Conservation (phyloP, 1,139 yeast genomes). For the Hemisphaericaspora subhashii region DNA sequence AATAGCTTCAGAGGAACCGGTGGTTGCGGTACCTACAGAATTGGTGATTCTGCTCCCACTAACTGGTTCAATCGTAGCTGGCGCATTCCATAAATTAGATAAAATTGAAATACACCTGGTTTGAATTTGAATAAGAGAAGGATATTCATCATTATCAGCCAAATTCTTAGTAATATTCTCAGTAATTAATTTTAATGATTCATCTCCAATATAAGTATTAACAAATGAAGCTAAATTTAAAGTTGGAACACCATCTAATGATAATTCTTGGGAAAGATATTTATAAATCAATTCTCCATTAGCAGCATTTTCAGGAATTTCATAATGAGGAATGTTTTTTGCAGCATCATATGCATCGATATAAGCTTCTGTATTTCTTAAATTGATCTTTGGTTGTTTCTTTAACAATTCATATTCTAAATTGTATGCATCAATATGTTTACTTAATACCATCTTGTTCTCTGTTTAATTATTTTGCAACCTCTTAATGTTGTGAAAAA, state of each 20-base stretch:
- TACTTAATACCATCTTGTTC: conserved; percentile 38
- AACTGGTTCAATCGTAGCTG: conserved; percentile 29
- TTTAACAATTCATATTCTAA: conserved; percentile 34
- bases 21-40: conserved; percentile 86
- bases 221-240: conserved; percentile 89
- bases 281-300: conserved; percentile 55
- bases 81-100: conserved; percentile 81
- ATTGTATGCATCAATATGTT: conserved; percentile 38
- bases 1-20: conserved; percentile 92
- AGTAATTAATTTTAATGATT: conserved; percentile 44
- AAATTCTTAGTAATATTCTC: conserved; percentile 83
- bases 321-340: conserved; percentile 45
- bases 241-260: conserved; percentile 81
- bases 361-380: conserved; percentile 30
- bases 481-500: no score
- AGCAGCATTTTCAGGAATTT: conserved; percentile 59
- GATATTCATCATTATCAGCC: conserved; percentile 94
- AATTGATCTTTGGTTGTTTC: conserved; percentile 22
- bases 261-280: conserved; percentile 68
- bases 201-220: conserved; percentile 63
- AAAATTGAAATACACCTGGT: conserved; percentile 79
- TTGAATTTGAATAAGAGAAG: conserved; percentile 78
- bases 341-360: conserved; percentile 37
- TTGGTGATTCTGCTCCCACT: conserved; percentile 31
- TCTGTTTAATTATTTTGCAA: not conserved